phyloP scores from a whole-genome alignment of 164 flowering plant species.

The Liriodendron chinense region DNA sequence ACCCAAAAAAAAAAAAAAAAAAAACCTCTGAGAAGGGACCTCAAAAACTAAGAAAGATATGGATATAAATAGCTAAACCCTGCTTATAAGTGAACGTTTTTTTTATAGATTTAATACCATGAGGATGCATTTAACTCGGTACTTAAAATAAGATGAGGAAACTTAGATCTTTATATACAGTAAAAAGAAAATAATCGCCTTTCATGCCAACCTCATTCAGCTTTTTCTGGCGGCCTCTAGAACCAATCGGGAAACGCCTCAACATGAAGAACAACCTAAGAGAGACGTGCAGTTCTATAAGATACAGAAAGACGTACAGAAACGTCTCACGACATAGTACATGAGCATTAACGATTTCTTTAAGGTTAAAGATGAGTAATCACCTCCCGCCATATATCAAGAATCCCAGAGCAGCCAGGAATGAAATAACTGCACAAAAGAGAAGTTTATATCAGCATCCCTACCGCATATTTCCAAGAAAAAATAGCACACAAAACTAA shows the following conservation, averaged over 20 bases:
- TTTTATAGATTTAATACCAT: neutral
- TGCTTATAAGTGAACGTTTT: neutral
- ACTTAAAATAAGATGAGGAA: neutral
- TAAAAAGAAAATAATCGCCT: neutral
- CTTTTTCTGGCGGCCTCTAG: conserved; percentile 77
- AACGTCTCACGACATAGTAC: neutral
- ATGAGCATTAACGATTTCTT: neutral
- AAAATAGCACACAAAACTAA: neutral
- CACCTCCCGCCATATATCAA: conserved; percentile 87
- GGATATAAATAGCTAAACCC: neutral
- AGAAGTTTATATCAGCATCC: neutral
- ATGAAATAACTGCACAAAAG: conserved; percentile 56
- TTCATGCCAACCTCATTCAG: conserved; percentile 56
- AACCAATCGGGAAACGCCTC: conserved; percentile 81
- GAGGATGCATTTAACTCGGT: neutral
- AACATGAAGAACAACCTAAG: conserved; percentile 71
- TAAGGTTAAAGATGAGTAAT: neutral
- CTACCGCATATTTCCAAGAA: no score
- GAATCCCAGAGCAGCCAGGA: conserved; percentile 79
- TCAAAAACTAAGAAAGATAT: neutral
- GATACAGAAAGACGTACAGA: neutral
- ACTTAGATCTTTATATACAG: neutral
- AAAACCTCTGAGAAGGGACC: neutral
- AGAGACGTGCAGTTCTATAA: neutral
- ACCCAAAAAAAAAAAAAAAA: no score